phyloP scores from a whole-genome alignment of 352 stramenopile genomes.

The Pythium coloratum region DNA sequence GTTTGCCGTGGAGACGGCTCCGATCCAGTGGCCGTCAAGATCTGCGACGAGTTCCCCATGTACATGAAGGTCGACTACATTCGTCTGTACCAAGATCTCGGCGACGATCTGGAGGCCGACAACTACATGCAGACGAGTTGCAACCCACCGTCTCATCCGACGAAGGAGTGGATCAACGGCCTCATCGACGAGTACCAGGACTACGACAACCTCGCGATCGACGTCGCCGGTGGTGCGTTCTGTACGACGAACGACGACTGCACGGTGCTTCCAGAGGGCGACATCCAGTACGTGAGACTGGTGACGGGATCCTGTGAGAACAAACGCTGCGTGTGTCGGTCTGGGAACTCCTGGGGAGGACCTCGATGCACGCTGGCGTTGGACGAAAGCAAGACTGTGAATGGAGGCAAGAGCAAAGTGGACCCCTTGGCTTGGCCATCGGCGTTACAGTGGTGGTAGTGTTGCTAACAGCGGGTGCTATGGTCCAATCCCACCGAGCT shows the following conservation, averaged over 20 bases:
- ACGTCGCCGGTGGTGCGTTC: slow-evolving; percentile 49
- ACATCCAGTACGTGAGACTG: background rate
- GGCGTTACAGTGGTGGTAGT: background rate
- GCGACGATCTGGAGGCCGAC: slow-evolving; percentile 36
- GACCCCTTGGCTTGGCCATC: background rate
- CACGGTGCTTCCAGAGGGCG: slow-evolving; percentile 31
- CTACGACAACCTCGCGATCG: slow-evolving; percentile 44
- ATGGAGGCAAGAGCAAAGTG: background rate
- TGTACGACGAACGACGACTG: slow-evolving; percentile 59
- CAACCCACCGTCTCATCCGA: slow-evolving; percentile 32
- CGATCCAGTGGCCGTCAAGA: slow-evolving; percentile 32
- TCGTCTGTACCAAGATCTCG: slow-evolving; percentile 47
- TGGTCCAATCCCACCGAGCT: too few relatives aligned
- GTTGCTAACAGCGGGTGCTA: background rate
- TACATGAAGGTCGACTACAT: slow-evolving; percentile 39
- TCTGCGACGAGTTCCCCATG: slow-evolving; percentile 73
- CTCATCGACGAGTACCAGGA: slow-evolving; percentile 68
- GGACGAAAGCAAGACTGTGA: background rate
- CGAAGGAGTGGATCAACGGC: slow-evolving; percentile 50
- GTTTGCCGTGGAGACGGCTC: slow-evolving; percentile 50
- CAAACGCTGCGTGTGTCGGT: background rate
- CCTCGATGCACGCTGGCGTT: background rate
- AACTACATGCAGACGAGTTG: slow-evolving; percentile 59
- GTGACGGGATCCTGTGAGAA: background rate
- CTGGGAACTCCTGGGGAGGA: background rate